Percentiles rank a stretch among this genome's conserved stretches.
phyloP scores from a whole-genome alignment of 2,329 filamentous ascomycete species.

The Tetracladium maxilliforme region DNA sequence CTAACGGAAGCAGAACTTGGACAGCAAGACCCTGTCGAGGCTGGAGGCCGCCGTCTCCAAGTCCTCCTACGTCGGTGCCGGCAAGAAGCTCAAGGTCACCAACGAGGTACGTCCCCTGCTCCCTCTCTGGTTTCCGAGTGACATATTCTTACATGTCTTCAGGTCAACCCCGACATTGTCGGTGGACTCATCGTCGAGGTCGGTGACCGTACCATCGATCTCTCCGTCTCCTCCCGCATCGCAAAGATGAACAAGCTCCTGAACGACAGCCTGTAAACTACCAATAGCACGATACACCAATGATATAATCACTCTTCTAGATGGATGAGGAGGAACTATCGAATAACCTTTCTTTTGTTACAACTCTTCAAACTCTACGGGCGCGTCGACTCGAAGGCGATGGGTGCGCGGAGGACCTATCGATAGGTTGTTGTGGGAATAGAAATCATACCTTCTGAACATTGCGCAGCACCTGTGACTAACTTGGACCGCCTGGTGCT shows the following conservation, averaged over 20 bases:
- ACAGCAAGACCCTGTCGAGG: constrained; percentile 71
- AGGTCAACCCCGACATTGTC: constrained; percentile 90
- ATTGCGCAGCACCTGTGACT: no score
- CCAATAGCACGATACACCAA: constrained; percentile 1
- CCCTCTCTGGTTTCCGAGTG: not conserved
- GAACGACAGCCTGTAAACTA: constrained; percentile 82
- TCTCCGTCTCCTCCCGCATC: constrained; percentile 88
- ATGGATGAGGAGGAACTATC: no score
- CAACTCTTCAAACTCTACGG: no score
- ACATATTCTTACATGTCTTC: constrained; percentile 3
- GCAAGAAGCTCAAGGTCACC: constrained; percentile 97
- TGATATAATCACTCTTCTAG: not conserved
- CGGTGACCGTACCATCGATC: constrained; percentile 94
- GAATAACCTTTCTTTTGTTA: no score
- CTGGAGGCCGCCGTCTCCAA: constrained; percentile 82
- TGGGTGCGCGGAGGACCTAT: no score
- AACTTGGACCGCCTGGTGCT: no score
- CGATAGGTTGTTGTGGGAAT: no score
- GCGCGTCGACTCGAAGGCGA: no score
- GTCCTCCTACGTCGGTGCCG: constrained; percentile 73
- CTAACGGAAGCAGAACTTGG: constrained; percentile 79
- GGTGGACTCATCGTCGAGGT: constrained; percentile 93
- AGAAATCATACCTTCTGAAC: no score
- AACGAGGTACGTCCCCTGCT: constrained; percentile 48
- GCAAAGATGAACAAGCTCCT: constrained; percentile 99